These are phyloP conservation scores for Moniliophthora roreri DNA, from an alignment of 1,284 basidiomycete species.

Conservation along the genomic window DNA sequence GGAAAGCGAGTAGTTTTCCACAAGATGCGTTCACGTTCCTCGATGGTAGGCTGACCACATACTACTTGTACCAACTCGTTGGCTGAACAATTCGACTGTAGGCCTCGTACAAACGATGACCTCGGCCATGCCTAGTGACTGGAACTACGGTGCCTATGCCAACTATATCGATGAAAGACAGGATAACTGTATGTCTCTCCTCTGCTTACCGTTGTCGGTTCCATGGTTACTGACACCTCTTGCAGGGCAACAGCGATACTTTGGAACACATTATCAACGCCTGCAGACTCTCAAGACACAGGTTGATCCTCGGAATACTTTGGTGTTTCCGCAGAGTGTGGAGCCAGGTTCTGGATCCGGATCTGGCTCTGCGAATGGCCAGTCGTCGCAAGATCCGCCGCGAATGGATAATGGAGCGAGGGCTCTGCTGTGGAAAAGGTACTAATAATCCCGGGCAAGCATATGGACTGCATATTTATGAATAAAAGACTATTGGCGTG, in stretches of 20 bases:
- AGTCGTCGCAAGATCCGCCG: too few species aligned
- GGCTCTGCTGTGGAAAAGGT: too few species aligned
- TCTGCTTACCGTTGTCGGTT: not conserved
- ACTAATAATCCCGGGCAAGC: too few species aligned
- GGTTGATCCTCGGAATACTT: constrained; percentile 4
- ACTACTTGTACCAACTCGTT: not conserved
- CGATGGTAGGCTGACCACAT: not conserved
- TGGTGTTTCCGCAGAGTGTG: not conserved
- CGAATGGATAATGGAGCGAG: too few species aligned
- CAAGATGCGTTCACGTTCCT: constrained; percentile 13
- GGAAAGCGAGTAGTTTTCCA: constrained; percentile 8
- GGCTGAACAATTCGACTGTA: not conserved
- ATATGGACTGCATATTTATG: too few species aligned
- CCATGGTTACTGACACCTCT: not conserved
- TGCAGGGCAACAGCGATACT: constrained; percentile 5
- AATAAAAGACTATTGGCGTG: too few species aligned
- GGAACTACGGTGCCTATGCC: constrained; percentile 15
- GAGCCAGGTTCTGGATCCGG: not conserved
- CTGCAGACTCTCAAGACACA: constrained; percentile 1
- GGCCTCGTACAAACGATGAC: constrained; percentile 8
- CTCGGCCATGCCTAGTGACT: constrained; percentile 10
- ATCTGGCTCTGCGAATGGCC: too few species aligned
- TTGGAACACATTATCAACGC: not conserved
- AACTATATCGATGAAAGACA: constrained; percentile 15
- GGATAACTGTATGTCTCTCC: constrained; percentile 11